phyloP scores from a whole-genome alignment of 2,329 filamentous ascomycete genomes.

The Botrytis cinerea region DNA sequence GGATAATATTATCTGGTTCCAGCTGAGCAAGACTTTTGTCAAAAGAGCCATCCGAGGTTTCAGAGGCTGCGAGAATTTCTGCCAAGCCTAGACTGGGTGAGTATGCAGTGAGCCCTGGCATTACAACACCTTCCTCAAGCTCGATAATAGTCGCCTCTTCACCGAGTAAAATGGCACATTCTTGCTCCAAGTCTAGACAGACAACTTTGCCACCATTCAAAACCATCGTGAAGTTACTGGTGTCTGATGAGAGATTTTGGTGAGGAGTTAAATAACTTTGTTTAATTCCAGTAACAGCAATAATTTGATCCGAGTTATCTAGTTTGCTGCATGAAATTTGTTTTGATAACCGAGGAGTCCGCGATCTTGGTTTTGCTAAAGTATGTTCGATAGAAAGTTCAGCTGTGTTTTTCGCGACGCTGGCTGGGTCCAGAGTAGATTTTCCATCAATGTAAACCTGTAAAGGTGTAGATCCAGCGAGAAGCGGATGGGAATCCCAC shows the following conservation, averaged over 20 bases:
- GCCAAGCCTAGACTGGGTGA: constrained; percentile 51
- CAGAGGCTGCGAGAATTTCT: constrained; percentile 50
- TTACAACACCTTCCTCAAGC: constrained; percentile 50
- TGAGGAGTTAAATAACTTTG: constrained; percentile 42
- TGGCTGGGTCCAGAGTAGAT: constrained; percentile 42
- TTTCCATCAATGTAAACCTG: constrained; percentile 53
- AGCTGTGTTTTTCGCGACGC: constrained; percentile 40
- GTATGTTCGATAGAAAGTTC: constrained; percentile 9
- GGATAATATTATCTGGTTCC: constrained; percentile 41
- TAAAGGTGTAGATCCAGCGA: constrained; percentile 48
- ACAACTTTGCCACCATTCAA: constrained; percentile 46
- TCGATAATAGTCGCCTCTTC: constrained; percentile 39
- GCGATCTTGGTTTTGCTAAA: constrained; percentile 26
- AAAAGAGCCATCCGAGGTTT: constrained; percentile 51
- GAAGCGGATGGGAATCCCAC: constrained; percentile 52
- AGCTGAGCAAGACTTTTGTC: constrained; percentile 36
- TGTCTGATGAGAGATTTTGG: constrained; percentile 18
- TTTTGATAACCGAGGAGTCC: constrained; percentile 27
- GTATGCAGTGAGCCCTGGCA: constrained; percentile 53
- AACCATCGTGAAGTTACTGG: constrained; percentile 44
- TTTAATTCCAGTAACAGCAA: constrained; percentile 46
- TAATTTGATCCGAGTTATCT: constrained; percentile 30
- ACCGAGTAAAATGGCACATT: constrained; percentile 39
- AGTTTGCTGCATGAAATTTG: constrained; percentile 25
- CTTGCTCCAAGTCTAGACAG: constrained; percentile 43